Percentiles rank a stretch among this genome's conserved stretches.
phyloP scores from a whole-genome alignment of 2,329 filamentous ascomycete genomes.

The Pseudocercospora fuligena region DNA sequence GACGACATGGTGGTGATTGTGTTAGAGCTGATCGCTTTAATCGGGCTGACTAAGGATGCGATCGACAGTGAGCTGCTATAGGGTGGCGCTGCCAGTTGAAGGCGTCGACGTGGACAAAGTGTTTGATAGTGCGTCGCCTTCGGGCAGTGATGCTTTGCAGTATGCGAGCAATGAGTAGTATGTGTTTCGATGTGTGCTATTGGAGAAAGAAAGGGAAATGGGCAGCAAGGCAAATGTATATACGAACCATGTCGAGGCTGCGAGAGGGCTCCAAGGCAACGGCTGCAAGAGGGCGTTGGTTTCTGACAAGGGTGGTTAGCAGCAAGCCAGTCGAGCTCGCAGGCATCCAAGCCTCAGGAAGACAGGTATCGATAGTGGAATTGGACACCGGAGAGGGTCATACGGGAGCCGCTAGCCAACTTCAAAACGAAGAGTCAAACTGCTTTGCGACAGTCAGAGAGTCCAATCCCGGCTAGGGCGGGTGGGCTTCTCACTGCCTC shows the following conservation, averaged over 20 bases:
- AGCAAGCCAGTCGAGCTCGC: not conserved
- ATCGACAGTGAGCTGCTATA: slow-evolving; percentile 4
- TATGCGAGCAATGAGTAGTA: not conserved
- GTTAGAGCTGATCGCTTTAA: slow-evolving; percentile 17
- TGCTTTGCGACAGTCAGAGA: slow-evolving; percentile 1
- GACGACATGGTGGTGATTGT: slow-evolving; percentile 25
- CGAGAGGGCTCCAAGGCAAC: slow-evolving; percentile 6
- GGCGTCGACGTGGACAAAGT: not conserved
- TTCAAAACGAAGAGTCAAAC: slow-evolving; percentile 10
- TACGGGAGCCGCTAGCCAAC: slow-evolving; percentile 1
- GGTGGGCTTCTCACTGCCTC: not conserved
- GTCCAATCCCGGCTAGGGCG: not conserved
- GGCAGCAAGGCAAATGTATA: slow-evolving; percentile 13
- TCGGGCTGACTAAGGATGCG: slow-evolving; percentile 7
- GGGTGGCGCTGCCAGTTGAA: not conserved
- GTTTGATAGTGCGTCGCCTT: not conserved
- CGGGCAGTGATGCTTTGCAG: slow-evolving; percentile 7
- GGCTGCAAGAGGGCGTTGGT: slow-evolving; percentile 3
- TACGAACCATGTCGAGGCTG: not conserved
- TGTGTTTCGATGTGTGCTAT: slow-evolving; percentile 1
- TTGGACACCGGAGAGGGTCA: slow-evolving; percentile 12
- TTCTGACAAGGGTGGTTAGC: not conserved
- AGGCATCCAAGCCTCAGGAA: not conserved
- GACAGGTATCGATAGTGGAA: not conserved
- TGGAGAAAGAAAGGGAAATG: slow-evolving; percentile 3